A percentile compares a stretch with the other conserved stretches of the same genome.
Evolutionary conservation across 1,139 yeast species (phyloP).

Genomic region (Starmera stellimalicola): DNA sequence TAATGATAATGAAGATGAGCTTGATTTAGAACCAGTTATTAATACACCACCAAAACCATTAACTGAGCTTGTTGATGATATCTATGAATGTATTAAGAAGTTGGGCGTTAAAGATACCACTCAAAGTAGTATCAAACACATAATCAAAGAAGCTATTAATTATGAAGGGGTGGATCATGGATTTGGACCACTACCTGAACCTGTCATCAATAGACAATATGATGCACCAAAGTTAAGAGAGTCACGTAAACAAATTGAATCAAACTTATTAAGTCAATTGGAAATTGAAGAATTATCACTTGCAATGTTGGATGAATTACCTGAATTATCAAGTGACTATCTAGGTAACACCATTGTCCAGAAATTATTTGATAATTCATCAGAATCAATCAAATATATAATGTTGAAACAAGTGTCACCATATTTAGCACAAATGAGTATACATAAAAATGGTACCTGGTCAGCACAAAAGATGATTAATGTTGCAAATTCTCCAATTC

Average conservation of each 20-base stretch:
- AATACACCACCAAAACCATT: conserved; percentile 10
- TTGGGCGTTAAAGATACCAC: conserved; percentile 23
- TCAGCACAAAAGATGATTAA: conserved; percentile 94
- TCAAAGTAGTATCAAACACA: conserved; percentile 20
- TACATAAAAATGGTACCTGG: conserved; percentile 98
- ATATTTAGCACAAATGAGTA: conserved; percentile 81
- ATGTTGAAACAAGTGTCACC: conserved; percentile 78
- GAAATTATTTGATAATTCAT: conserved; percentile 67
- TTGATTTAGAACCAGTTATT: conserved; percentile 22
- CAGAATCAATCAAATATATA: conserved; percentile 64
- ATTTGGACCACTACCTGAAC: conserved; percentile 67
- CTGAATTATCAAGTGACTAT: conserved; percentile 87
- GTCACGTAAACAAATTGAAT: conserved; percentile 45
- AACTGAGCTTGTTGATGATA: conserved; percentile 13
- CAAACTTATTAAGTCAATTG: conserved; percentile 25
- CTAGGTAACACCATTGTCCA: conserved; percentile 95
- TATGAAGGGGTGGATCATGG: conserved; percentile 33
- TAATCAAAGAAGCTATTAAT: conserved; percentile 28
- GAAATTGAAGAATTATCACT: conserved; percentile 80
- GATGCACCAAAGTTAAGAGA: conserved; percentile 78
- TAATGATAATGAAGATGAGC: conserved; percentile 7
- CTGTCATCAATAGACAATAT: conserved; percentile 55
- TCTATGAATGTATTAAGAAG: conserved; percentile 17
- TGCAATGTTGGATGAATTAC: conserved; percentile 82
- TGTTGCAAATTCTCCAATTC: conserved; percentile 59